Evolutionary conservation across 2,329 filamentous ascomycete species (phyloP), one percentile per base, ranked within the genome.

Genomic region (Zopfia rhizophila): DNA sequence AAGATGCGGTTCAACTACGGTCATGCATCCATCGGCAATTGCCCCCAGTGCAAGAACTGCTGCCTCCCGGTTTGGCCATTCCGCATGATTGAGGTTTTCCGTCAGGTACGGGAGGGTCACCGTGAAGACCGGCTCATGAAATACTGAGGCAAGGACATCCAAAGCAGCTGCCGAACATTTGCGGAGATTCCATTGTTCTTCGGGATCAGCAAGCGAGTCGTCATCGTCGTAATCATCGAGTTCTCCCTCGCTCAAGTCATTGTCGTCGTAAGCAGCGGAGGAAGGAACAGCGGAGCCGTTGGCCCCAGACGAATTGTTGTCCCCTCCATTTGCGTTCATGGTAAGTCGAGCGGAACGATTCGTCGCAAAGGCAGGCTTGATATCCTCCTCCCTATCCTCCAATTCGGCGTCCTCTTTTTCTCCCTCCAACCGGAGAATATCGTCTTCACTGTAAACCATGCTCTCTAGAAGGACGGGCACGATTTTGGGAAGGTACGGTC

Each of bases 121-220:
- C 57, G 91, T 85, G 70, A 99, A 99, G 22, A 99, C 91, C 1
- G 88, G 84, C 42, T 87, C 85, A 60, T 90, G 87, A 72, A 96
- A 99, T 53, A 96, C 90, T 39, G 88, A 89, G 13, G 94, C 91
- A 61, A 99, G 92, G 10, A 96, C 90, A 68, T 99, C 94, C 28
- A 99, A 80, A 7, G 94, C 92, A 10, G 94, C 94, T 6, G 94
- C 94, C 25, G 94, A 97, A 76, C 94, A 97, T 75, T 99, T 99
- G 53, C 94, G 86, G 40, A 99, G 78, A 42, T 93, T 97, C 94
- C 94, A 99, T 60, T 86, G 84, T 69, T 96, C 91, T 69, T 97
- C 94, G 0, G 91, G 90, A 59, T 92, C 90, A 37, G 82, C 83
- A 23, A 78, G 80, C 28, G 80, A 78, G 53, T 90, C 80, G 48